phyloP scores from a whole-genome alignment of 2,329 filamentous ascomycete species.

The Ophiostoma himal-ulmi region DNA sequence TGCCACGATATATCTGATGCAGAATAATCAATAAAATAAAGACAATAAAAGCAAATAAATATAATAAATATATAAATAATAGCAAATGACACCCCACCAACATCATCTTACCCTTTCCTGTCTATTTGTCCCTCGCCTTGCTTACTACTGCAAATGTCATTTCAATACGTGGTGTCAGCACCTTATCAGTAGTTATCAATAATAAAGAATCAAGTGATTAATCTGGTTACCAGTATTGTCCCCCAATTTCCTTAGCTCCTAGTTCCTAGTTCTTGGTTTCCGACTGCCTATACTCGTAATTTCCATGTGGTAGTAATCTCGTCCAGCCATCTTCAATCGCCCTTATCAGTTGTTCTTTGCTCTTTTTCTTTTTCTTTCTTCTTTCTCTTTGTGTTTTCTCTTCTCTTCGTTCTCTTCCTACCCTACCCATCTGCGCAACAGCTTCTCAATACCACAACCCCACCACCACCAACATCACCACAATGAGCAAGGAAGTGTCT shows the following conservation, averaged over 20 bases:
- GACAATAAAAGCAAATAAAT: not conserved
- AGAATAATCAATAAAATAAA: too few species aligned
- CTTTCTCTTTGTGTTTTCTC: slow-evolving; percentile 20
- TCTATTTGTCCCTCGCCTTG: slow-evolving; percentile 15
- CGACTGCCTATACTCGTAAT: not conserved
- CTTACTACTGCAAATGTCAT: not conserved
- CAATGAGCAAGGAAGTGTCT: slow-evolving; percentile 42
- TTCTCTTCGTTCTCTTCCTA: not conserved
- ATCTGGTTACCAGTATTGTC: not conserved
- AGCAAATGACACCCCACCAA: not conserved
- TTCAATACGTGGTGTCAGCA: slow-evolving; percentile 10
- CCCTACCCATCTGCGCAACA: not conserved
- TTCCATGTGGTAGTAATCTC: not conserved
- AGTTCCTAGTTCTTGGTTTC: not conserved
- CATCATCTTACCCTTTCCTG: not conserved
- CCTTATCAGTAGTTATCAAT: slow-evolving; percentile 10
- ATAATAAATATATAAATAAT: not conserved
- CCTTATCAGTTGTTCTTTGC: not conserved
- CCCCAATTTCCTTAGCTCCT: too few species aligned
- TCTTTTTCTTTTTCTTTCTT: not conserved
- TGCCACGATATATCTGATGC: too few species aligned
- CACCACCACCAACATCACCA: not conserved
- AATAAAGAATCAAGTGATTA: not conserved
- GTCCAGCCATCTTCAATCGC: not conserved
- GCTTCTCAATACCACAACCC: not conserved